Percentiles rank a stretch among this genome's conserved stretches.
Conservation (phyloP, 2,329 filamentous ascomycete genomes). For the Polychaeton citri region DNA sequence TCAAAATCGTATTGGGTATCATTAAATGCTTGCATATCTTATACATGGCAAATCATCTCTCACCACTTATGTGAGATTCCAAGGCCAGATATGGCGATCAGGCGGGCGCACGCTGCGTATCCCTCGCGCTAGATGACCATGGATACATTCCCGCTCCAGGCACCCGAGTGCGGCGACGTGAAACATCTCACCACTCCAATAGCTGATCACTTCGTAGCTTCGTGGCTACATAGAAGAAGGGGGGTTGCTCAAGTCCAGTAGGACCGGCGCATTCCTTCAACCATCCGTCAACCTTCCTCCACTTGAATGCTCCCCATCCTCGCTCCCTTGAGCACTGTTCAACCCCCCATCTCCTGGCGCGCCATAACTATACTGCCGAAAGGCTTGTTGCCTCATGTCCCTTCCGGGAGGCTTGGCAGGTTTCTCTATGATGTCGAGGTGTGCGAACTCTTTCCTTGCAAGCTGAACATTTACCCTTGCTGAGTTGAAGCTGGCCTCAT, state of each 20-base stretch:
- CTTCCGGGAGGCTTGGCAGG: background rate
- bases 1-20: background rate
- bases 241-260: no score
- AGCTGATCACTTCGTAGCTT: no score
- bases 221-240: no score
- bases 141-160: no score
- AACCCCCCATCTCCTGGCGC: background rate
- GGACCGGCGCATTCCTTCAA: no score
- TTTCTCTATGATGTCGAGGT: slow-evolving; percentile 35
- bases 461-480: slow-evolving; percentile 84
- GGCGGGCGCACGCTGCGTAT: no score
- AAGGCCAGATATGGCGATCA: no score
- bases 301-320: background rate
- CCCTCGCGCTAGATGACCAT: no score
- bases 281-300: background rate
- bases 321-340: background rate
- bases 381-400: background rate
- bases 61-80: no score
- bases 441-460: slow-evolving; percentile 68
- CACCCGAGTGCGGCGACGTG: no score
- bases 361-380: background rate
- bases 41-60: no score
- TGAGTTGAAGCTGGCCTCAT: slow-evolving; percentile 81
- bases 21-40: background rate
- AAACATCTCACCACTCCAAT: no score